These are phyloP conservation scores for Areca catechu DNA, from an alignment of 176 grass and related monocot genomes.

Conservation along the genomic window DNA sequence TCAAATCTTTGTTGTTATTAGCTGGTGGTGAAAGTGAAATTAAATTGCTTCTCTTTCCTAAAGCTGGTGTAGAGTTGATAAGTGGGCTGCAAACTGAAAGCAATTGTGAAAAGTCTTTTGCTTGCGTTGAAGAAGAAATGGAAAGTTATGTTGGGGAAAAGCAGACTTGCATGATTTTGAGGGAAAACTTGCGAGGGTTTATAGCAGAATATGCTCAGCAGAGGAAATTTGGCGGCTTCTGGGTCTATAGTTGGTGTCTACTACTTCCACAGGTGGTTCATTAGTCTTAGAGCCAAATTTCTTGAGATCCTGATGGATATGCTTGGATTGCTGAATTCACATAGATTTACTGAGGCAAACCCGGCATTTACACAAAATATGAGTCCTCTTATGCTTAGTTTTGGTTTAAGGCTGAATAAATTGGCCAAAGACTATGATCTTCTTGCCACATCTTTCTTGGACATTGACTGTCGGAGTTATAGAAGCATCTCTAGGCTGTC, in stretches of 20 bases:
- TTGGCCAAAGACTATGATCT: constrained; percentile 77
- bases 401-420: constrained; percentile 39
- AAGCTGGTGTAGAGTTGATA: constrained; percentile 44
- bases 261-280: constrained; percentile 85
- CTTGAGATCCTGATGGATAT: constrained; percentile 45
- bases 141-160: constrained; percentile 9
- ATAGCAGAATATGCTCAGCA: constrained; percentile 44
- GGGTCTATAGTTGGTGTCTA: constrained; percentile 25
- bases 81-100: constrained; percentile 45
- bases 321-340: constrained; percentile 37
- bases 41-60: constrained; percentile 66
- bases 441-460: constrained; percentile 56
- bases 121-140: constrained; percentile 32
- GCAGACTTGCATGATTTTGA: constrained; percentile 31
- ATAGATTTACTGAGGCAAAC: neutral
- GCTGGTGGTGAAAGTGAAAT: constrained; percentile 70
- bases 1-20: constrained; percentile 62
- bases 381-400: constrained; percentile 26
- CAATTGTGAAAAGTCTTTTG: constrained; percentile 28
- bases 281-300: constrained; percentile 64
- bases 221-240: constrained; percentile 35
- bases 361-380: constrained; percentile 18
- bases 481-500: constrained; percentile 44
- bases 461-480: constrained; percentile 49
- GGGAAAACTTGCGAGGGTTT: constrained; percentile 44